Conservation (phyloP, 2,329 filamentous ascomycete genomes). For the Orbilia oligospora region DNA sequence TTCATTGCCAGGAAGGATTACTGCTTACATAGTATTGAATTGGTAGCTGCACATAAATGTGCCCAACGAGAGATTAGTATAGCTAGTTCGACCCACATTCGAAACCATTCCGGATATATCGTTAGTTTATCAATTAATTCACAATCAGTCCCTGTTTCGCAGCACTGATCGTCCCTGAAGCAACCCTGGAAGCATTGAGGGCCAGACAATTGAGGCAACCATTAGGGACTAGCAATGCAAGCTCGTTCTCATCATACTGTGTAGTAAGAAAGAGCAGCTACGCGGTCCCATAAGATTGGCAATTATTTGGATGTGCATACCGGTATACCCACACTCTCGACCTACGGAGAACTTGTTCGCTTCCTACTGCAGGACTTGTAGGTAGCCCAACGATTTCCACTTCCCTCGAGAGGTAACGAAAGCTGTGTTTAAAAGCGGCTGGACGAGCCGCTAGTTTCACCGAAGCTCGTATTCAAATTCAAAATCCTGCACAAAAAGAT, state of each 20-base stretch:
- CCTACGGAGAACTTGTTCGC: slow-evolving; percentile 14
- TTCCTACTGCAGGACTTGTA: slow-evolving; percentile 1
- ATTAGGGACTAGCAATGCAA: slow-evolving; percentile 22
- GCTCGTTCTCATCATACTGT: slow-evolving; percentile 13
- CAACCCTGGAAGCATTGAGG: neutral
- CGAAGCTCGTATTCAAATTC: slow-evolving; percentile 38
- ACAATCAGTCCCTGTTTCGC: slow-evolving; percentile 6
- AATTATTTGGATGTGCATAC: slow-evolving; percentile 23
- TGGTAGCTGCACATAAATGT: neutral
- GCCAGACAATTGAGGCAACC: slow-evolving; percentile 14
- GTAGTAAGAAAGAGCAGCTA: too few species aligned
- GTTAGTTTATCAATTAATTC: slow-evolving; percentile 14
- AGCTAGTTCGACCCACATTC: too few species aligned
- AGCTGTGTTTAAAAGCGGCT: slow-evolving; percentile 40
- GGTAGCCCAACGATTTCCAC: neutral
- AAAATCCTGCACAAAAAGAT: slow-evolving; percentile 13
- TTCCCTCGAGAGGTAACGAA: neutral
- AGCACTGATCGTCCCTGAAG: slow-evolving; percentile 17
- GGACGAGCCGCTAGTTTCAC: slow-evolving; percentile 39
- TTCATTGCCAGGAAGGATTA: slow-evolving; percentile 7
- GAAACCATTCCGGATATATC: slow-evolving; percentile 29
- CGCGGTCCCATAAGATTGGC: slow-evolving; percentile 18
- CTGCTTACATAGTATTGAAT: neutral
- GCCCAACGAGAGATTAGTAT: neutral
- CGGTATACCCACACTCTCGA: slow-evolving; percentile 22